Evolutionary conservation across 1,284 basidiomycete genomes (phyloP), one percentile per base, ranked within the genome.

Genomic region (Trichosporon sp.): DNA sequence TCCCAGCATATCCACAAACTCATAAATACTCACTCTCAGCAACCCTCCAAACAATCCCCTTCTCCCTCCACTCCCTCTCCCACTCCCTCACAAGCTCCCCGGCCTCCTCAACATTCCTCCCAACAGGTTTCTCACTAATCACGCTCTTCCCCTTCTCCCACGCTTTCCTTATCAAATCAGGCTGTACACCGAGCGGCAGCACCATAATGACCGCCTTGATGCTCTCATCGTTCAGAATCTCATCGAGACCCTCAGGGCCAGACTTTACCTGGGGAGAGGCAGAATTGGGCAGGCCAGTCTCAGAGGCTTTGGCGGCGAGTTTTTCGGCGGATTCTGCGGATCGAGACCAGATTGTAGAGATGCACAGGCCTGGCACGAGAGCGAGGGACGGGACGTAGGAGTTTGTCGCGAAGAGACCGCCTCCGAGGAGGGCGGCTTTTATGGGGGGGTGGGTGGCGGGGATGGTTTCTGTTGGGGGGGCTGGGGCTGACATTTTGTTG

Each of bases 301-400:
- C 72, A 25, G 72, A 59, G 16, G 73, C 71, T 19, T 66, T 61
- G 44, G 86, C 80, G 16, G 81, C 78, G 21, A 89, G 80, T 14
- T 76, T 69, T 11, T 73, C 67, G 2, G 87, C 86, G 61, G 86
- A 88, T 71, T 83, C 84, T 67, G 85, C 80, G 1, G 89, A 89
- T 58, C 89, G 85, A n/a, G 90, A 92, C 81, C 91, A 92, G 64
- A 92, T 82, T 1, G 89, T 88, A 68, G 83, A 86, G 60, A 92
- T 82, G 29, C 74, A 72, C 40, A 78, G 64, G 58, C 83, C 82
- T 11, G 83, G 79, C 40, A 75, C 75, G 27, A 82, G 81, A 56
- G 89, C 81, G 60, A 92, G 83, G 11, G 88, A 86, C 37, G 90
- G 90, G 21, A 92, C 81, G 79, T 92, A 88, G 8, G 88, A 88